These are phyloP conservation scores for Penicillium sp. DNA, from an alignment of 2,329 filamentous ascomycete genomes.

Conservation along the genomic window DNA sequence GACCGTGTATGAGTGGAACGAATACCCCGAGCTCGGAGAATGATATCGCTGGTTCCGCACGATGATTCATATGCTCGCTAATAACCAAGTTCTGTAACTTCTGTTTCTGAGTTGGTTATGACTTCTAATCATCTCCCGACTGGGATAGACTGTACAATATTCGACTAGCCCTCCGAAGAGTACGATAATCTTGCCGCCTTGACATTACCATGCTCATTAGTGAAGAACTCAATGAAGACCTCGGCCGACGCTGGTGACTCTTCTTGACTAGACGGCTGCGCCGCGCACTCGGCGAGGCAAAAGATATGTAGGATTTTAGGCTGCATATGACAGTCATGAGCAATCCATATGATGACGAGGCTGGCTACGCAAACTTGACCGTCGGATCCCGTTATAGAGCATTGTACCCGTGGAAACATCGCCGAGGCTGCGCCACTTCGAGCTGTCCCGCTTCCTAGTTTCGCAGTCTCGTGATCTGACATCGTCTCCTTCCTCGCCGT, in stretches of 20 bases:
- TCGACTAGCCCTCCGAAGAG: constrained; percentile 25
- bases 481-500: not conserved
- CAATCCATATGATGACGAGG: not conserved
- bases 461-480: not conserved
- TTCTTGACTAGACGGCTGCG: not conserved
- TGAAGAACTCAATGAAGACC: not conserved
- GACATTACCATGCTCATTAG: constrained; percentile 22
- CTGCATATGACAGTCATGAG: not conserved
- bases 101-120: constrained; percentile 38
- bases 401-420: not conserved
- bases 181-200: constrained; percentile 28
- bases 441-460: not conserved
- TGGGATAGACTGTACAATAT: constrained; percentile 33
- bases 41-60: constrained; percentile 35
- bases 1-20: not conserved
- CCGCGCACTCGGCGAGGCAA: constrained; percentile 2
- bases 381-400: not conserved
- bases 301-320: not conserved
- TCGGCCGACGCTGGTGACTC: not conserved
- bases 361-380: not conserved
- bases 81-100: constrained; percentile 25
- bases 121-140: constrained; percentile 31
- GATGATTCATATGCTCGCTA: constrained; percentile 27
- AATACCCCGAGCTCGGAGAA: constrained; percentile 7
- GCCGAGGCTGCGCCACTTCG: not conserved